Base-by-base conservation (phyloP, 805 yeast genomes). In the Maudiozyma saulgeensis region DNA sequence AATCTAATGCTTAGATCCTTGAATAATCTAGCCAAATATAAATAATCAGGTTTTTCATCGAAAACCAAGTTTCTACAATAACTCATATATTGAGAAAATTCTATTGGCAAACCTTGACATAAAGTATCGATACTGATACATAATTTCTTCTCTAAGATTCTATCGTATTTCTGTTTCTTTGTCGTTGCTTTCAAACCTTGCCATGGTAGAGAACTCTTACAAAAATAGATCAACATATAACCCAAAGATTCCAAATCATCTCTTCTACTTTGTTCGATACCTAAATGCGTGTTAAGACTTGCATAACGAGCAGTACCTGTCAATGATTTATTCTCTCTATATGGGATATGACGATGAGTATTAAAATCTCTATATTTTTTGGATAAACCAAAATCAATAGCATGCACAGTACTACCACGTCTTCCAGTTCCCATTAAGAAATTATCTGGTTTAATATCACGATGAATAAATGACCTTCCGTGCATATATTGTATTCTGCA, bases 301-400 rank as follows among this genome's bases (percentile, higher is more conserved):
- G 97, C 97, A 68, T 91, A 93, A 64, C 99, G 81, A 16, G 98
- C 98, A 25, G 99, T 91, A 63, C 99, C 99, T 15, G 97, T 91
- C 61, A 91, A 79, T 62, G 91, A 89, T 70, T 93, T 91, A 70
- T 91, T 90, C 72, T 91, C 98, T 57, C 96, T 80, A 70, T 91
- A 93, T 12, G 97, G 96, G 51, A 93, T 93, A 68, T 91, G 99
- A 59, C 87, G 75, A 68, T 88, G 95, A 21, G 96, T 84, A 68
- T 95, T 80, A 54, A 96, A 95, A 68, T 91, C 98, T 61, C 98
- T 78, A 68, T 81, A 91, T 71, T 90, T 91, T 64, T 89, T 89
- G 49, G 96, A 96, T 57, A 89, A 76, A 28, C 97, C 97, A 66
- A 89, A 88, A 71, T 89, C 97, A 62, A 89, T 89, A 37, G 89